A percentile compares a stretch with the other conserved stretches of the same genome.
These are phyloP conservation scores for Chondrostereum purpureum DNA, from an alignment of 1,284 basidiomycete genomes.

Conservation along the genomic window DNA sequence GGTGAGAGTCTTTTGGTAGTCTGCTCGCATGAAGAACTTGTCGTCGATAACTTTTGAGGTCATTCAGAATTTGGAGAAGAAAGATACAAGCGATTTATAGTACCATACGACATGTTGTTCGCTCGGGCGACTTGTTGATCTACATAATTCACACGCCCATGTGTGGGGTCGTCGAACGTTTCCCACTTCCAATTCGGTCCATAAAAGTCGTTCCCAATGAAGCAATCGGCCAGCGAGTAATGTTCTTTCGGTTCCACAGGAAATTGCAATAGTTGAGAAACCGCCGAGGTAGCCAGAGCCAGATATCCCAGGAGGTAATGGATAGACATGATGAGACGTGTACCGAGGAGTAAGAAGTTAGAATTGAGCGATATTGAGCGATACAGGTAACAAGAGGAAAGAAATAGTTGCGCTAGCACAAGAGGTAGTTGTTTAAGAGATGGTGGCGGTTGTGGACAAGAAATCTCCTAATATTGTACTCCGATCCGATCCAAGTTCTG, in stretches of 20 bases:
- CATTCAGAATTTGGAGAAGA: neutral
- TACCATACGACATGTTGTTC: slow-evolving; percentile 37
- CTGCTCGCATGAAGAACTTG: slow-evolving; percentile 48
- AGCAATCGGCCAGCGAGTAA: slow-evolving; percentile 26
- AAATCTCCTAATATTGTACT: too few species aligned
- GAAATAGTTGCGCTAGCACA: too few species aligned
- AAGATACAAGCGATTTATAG: slow-evolving; percentile 8
- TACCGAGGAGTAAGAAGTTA: too few species aligned
- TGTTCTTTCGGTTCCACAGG: neutral
- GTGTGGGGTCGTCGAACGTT: slow-evolving; percentile 45
- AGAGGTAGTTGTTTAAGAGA: too few species aligned
- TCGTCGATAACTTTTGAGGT: slow-evolving; percentile 23
- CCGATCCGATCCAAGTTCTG: too few species aligned
- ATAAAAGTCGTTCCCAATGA: slow-evolving; percentile 37
- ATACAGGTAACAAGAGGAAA: too few species aligned
- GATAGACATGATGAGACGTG: neutral
- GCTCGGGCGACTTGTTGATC: slow-evolving; percentile 29
- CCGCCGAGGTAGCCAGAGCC: neutral
- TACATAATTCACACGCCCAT: slow-evolving; percentile 50
- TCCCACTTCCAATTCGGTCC: slow-evolving; percentile 37
- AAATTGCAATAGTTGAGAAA: neutral
- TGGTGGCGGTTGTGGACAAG: too few species aligned
- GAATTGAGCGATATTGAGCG: too few species aligned
- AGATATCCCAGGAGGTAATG: neutral
- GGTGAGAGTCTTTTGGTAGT: slow-evolving; percentile 28